Evolutionary conservation across 495 filamentous ascomycete species (phyloP), one percentile per base, ranked within the genome.

Genomic region (Xylaria grammica): DNA sequence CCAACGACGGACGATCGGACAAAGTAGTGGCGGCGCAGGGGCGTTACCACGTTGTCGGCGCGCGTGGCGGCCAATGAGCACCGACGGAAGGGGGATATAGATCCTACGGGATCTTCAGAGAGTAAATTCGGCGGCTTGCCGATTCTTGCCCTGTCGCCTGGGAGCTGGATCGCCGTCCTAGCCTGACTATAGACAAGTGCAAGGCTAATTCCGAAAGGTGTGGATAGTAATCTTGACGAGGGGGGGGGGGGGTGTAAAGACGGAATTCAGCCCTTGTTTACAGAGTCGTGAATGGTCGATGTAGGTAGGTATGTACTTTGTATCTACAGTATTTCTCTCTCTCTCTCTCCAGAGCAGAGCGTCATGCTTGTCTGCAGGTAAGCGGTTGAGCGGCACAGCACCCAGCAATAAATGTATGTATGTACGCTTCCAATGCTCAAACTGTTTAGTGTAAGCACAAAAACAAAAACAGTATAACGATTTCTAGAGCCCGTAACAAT

Each of bases 151-250:
- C 46, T 49, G 22, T 48, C 26, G 5, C 4, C 15, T 26, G 26
- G 17, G 54, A 58, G n/a, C 38, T 58, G 38, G 11, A 29, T 61
- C 59, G 17, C 59, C 34, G 59, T 52, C 40, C 46, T 61, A 62
- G 60, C 49, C 60, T 53, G 50, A 49, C 59, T 29, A 44, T 38
- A 27, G 45, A 50, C 27, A 13, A 22, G 34, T 27, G 30, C 40
- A 34, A 49, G 20, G 58, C 45, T 26, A 48, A 30, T 19, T 62
- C 27, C 59, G 32, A 52, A 62, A 42, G 38, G 60, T 54, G 60
- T 62, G 60, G 60, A 62, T 17, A 62, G 60, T 51, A 52, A 51
- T 54, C 60, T 44, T 17, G 60, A 62, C 30, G 36, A 38, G 60
- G 48, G 48, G 20, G 52, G 50, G 60, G 48, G 48, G 20, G 52